Evolutionary conservation across 1,139 yeast genomes (phyloP), one percentile per base, ranked within the genome.

Genomic region (Yamadazyma dushanensis): DNA sequence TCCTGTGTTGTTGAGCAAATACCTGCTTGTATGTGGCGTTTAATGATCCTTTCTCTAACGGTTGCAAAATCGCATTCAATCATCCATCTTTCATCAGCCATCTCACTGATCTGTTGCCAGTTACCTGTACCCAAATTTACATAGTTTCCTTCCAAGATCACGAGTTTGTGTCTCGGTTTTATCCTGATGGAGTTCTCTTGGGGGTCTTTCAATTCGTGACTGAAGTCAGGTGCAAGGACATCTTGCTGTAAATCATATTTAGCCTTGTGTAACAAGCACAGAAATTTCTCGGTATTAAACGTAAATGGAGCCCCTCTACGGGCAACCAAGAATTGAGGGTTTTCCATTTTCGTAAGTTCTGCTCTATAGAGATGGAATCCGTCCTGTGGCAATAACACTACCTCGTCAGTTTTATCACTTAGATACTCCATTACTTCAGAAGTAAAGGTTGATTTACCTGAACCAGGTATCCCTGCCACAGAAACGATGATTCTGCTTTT

Each of bases 241-340:
- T 45, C 34, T 45, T 44, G 29, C 57, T 64, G 36, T 70, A 49
- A 25, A 8, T 27, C 41, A 26, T 47, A 45, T 13, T 46, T 53
- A 22, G 66, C 44, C 16, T 41, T 37, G 16, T 46, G 38, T 1
- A 69, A 55, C 26, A 57, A 46, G 3, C 41, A 43, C 13, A 66
- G 49, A 41, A 68, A 66, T 13, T 53, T 55, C 5, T 56, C 50
- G 4, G 86, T 73, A 54, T 90, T 89, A 60, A 89, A 89, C 0
- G 97, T 88, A 50, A 73, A 78, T 1, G 96, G 94, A 0, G 96
- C 84, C 0, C 97, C 97, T 35, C 97, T 71, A 44, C 88, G 65
- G 26, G 63, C 57, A 25, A 78, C 61, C 0, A 95, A 92, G 26
- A 62, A 67, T 5, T 54, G 66, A 0, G 86, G 69, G 46, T 87